phyloP scores from a whole-genome alignment of 2,329 filamentous ascomycete genomes.

The Diplodia sapinea region DNA sequence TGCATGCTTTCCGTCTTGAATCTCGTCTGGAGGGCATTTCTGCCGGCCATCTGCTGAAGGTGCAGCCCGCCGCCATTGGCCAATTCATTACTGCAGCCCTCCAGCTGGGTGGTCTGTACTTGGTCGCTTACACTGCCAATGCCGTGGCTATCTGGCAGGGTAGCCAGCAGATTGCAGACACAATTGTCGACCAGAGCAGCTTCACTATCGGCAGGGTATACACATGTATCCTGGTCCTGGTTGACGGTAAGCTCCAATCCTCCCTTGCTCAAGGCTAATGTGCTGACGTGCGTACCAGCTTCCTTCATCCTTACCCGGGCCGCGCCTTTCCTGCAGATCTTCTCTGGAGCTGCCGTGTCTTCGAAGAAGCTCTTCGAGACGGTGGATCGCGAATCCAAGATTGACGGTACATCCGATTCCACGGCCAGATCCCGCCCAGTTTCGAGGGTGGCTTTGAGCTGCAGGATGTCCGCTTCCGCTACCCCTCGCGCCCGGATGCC shows the following conservation, averaged over 20 bases:
- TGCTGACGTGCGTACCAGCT: neutral
- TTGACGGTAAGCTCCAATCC: slow-evolving; percentile 4
- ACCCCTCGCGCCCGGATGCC: slow-evolving; percentile 49
- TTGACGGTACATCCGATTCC: slow-evolving; percentile 18
- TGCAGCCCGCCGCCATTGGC: slow-evolving; percentile 18
- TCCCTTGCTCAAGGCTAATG: neutral
- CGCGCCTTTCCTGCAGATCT: slow-evolving; percentile 21
- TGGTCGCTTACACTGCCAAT: slow-evolving; percentile 18
- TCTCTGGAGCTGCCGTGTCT: slow-evolving; percentile 5
- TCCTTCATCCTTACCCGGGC: slow-evolving; percentile 27
- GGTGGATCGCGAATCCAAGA: slow-evolving; percentile 5
- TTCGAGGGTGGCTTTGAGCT: slow-evolving; percentile 42
- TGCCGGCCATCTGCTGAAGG: slow-evolving; percentile 18
- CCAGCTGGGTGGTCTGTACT: slow-evolving; percentile 17
- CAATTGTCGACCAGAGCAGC: neutral
- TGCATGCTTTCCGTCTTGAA: slow-evolving; percentile 16
- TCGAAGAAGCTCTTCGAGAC: slow-evolving; percentile 21
- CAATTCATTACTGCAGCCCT: slow-evolving; percentile 18
- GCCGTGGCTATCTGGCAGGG: slow-evolving; percentile 27
- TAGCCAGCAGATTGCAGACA: slow-evolving; percentile 20
- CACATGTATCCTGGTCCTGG: slow-evolving; percentile 1
- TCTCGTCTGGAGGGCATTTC: slow-evolving; percentile 19
- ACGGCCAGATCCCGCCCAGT: neutral
- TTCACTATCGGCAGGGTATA: slow-evolving; percentile 23
- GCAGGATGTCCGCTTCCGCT: slow-evolving; percentile 49